These are phyloP conservation scores for Anethum foeniculum DNA, from an alignment of 140 eudicot genomes.

Conservation along the genomic window DNA sequence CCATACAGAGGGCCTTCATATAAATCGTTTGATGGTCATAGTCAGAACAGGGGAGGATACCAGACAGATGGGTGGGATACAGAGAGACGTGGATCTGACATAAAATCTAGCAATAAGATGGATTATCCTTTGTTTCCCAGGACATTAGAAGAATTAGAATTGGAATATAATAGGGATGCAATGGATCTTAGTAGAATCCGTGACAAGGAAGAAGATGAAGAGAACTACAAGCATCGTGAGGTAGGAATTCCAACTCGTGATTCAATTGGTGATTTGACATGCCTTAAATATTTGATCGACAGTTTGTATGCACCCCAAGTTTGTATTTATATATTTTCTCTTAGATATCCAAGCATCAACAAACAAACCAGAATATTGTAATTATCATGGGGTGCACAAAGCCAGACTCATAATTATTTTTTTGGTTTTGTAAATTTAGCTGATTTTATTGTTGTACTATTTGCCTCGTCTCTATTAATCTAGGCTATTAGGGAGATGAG, in stretches of 20 bases:
- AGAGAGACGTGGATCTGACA: conserved; percentile 42
- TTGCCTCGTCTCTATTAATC: conserved; percentile 8
- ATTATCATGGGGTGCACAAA: background rate
- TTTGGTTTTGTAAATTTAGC: background rate
- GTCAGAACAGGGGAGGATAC: conserved; percentile 38
- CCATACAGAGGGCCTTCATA: conserved; percentile 40
- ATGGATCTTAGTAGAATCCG: conserved; percentile 58
- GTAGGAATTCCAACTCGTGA: conserved; percentile 22
- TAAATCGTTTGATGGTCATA: conserved; percentile 45
- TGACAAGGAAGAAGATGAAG: conserved; percentile 79
- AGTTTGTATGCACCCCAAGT: background rate
- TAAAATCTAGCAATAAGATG: conserved; percentile 34
- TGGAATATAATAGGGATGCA: conserved; percentile 64
- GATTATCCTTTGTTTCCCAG: conserved; percentile 36
- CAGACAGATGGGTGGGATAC: conserved; percentile 55
- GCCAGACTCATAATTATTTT: background rate
- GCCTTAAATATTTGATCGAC: background rate
- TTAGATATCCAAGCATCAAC: background rate
- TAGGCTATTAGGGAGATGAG: conserved; percentile 55
- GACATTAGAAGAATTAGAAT: conserved; percentile 66
- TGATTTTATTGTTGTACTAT: background rate
- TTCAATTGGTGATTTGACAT: background rate
- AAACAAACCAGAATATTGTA: background rate
- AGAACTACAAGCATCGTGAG: conserved; percentile 78
- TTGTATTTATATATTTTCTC: background rate